Evolutionary conservation across 2,329 filamentous ascomycete genomes (phyloP).

Genomic region (Sporothrix schenckii): DNA sequence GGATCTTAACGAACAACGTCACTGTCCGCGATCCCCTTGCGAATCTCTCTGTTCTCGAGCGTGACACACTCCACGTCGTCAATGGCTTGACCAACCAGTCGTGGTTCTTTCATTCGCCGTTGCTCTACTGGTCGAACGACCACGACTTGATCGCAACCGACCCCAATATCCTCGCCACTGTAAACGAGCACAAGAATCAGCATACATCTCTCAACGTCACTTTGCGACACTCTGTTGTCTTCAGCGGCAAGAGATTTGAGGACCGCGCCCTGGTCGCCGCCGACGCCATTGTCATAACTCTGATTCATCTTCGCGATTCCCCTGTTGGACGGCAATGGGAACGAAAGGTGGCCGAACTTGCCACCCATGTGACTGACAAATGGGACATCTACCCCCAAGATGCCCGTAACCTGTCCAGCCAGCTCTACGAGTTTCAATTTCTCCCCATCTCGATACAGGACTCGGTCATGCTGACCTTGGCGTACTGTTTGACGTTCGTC

Average conservation of each 20-base stretch:
- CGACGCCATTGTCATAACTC: slow-evolving; percentile 76
- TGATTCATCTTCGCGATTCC: slow-evolving; percentile 69
- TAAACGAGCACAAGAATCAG: slow-evolving; percentile 65
- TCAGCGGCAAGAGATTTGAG: slow-evolving; percentile 77
- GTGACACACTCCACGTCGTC: slow-evolving; percentile 60
- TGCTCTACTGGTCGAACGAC: slow-evolving; percentile 80
- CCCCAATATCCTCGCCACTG: slow-evolving; percentile 65
- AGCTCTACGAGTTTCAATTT: slow-evolving; percentile 78
- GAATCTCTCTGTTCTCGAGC: slow-evolving; percentile 50
- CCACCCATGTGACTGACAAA: slow-evolving; percentile 51
- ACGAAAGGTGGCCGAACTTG: slow-evolving; percentile 57
- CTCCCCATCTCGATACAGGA: slow-evolving; percentile 71
- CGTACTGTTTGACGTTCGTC: slow-evolving; percentile 64
- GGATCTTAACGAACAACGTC: slow-evolving; percentile 41
- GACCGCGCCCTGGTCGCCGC: slow-evolving; percentile 69
- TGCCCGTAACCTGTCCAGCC: slow-evolving; percentile 57
- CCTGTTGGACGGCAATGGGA: slow-evolving; percentile 69
- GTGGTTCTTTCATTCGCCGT: slow-evolving; percentile 81
- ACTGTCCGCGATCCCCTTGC: slow-evolving; percentile 40
- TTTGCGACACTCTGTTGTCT: slow-evolving; percentile 75
- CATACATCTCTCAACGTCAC: slow-evolving; percentile 73
- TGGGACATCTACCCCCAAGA: slow-evolving; percentile 69
- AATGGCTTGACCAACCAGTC: slow-evolving; percentile 64
- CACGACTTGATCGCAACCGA: slow-evolving; percentile 61
- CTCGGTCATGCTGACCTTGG: slow-evolving; percentile 63